Conservation (phyloP, 805 yeast genomes). For the Hanseniaspora nectarophila region DNA sequence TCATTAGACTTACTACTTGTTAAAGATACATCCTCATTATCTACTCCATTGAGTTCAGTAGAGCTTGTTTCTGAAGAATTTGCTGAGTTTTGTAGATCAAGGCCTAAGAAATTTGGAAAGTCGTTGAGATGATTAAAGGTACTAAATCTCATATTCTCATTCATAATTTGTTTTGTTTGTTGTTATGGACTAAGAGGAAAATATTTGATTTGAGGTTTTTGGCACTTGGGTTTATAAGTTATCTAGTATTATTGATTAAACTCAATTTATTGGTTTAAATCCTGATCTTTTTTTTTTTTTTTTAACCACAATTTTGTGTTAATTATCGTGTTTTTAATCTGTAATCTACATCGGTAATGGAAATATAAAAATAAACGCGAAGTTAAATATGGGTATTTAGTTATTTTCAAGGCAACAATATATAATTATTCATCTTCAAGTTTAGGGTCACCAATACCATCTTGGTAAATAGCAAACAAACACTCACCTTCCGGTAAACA, state of each 20-base stretch:
- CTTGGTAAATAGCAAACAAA: conserved; percentile 89
- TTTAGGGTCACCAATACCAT: conserved; percentile 92
- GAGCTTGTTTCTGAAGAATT: not conserved
- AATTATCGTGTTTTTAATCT: too few species aligned
- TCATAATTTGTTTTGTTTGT: not conserved
- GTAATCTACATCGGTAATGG: too few species aligned
- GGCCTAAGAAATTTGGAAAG: not conserved
- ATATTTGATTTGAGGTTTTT: too few species aligned
- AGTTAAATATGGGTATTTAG: not conserved
- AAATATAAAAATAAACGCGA: too few species aligned
- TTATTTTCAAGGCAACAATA: not conserved
- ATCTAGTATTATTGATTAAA: too few species aligned
- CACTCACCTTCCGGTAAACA: conserved; percentile 93
- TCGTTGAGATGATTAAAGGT: not conserved
- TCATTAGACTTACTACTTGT: not conserved
- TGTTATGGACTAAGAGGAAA: too few species aligned
- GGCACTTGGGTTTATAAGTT: too few species aligned
- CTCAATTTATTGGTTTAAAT: too few species aligned
- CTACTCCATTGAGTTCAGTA: not conserved
- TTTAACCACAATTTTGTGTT: too few species aligned
- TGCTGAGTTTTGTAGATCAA: not conserved
- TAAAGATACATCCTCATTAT: not conserved
- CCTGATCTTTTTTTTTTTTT: too few species aligned
- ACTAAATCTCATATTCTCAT: conserved; percentile 4
- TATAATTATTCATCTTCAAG: conserved; percentile 47